Conservation (phyloP, 225 moss, liverwort and hornwort species). For the Polytrichum commune region DNA sequence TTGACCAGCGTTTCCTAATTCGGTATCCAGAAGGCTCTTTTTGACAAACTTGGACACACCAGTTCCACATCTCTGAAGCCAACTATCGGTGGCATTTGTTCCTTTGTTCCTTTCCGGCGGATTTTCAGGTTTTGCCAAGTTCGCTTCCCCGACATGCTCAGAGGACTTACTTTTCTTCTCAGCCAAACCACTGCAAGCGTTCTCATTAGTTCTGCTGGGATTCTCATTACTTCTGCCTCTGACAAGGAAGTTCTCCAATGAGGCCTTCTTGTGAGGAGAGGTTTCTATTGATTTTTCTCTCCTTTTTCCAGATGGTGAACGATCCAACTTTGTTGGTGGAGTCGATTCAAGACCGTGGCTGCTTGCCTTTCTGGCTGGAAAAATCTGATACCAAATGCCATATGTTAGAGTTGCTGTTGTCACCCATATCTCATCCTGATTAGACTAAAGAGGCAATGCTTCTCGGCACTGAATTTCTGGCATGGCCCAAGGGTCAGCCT, state of each 20-base stretch:
- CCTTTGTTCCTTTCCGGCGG: conserved; percentile 23
- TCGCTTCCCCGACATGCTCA: conserved; percentile 24
- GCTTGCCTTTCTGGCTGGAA: conserved; percentile 43
- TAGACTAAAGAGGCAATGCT: too few relatives aligned
- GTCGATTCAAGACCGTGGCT: conserved; percentile 12
- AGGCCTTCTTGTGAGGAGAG: conserved; percentile 62
- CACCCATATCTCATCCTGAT: not conserved
- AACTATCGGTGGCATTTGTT: conserved; percentile 38
- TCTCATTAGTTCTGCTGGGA: conserved; percentile 6
- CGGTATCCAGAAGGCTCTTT: conserved; percentile 28
- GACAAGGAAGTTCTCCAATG: conserved; percentile 64
- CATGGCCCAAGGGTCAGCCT: not conserved
- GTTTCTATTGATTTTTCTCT: conserved; percentile 39
- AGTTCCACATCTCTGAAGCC: conserved; percentile 41
- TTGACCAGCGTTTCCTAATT: conserved; percentile 8
- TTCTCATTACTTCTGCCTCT: conserved; percentile 41
- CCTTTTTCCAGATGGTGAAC: conserved; percentile 26
- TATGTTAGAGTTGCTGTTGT: not conserved
- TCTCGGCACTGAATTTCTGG: not conserved
- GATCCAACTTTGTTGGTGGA: conserved; percentile 18
- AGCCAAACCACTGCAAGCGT: conserved; percentile 16
- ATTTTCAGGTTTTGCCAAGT: conserved; percentile 23
- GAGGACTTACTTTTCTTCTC: conserved; percentile 21
- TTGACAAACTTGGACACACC: conserved; percentile 28
- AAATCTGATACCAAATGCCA: conserved; percentile 30